phyloP scores from a whole-genome alignment of 257 asterid genomes.

The Catharanthus roseus region DNA sequence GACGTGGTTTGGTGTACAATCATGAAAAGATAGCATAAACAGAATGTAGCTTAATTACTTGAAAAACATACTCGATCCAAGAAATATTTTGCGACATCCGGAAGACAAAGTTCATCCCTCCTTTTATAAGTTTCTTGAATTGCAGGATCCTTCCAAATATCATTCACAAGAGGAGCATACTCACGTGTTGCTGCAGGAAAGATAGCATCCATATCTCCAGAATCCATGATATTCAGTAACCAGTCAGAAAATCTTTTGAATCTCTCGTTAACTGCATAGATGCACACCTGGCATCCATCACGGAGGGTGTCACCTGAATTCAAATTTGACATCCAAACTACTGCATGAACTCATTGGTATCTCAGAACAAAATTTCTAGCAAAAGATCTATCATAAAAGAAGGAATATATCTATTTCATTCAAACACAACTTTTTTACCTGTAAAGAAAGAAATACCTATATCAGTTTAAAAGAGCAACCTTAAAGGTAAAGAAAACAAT shows the following conservation, averaged over 20 bases:
- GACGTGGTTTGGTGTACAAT: no score
- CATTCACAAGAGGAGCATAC: constrained; percentile 46
- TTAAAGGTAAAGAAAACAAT: not conserved
- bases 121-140: constrained; percentile 51
- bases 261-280: constrained; percentile 29
- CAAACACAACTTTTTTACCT: not conserved
- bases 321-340: not conserved
- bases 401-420: not conserved
- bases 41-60: not conserved
- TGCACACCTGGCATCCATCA: constrained; percentile 32
- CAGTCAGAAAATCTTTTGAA: constrained; percentile 32
- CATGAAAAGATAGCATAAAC: not conserved
- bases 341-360: not conserved
- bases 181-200: constrained; percentile 57
- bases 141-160: constrained; percentile 70
- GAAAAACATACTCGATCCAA: constrained; percentile 50
- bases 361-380: not conserved
- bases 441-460: not conserved
- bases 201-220: constrained; percentile 40
- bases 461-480: no score
- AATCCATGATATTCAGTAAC: constrained; percentile 42
- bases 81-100: constrained; percentile 58
- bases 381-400: not conserved
- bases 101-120: constrained; percentile 47
- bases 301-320: constrained; percentile 25